Conservation (phyloP, 768 basidiomycete species). For the Ramaria rubella region DNA sequence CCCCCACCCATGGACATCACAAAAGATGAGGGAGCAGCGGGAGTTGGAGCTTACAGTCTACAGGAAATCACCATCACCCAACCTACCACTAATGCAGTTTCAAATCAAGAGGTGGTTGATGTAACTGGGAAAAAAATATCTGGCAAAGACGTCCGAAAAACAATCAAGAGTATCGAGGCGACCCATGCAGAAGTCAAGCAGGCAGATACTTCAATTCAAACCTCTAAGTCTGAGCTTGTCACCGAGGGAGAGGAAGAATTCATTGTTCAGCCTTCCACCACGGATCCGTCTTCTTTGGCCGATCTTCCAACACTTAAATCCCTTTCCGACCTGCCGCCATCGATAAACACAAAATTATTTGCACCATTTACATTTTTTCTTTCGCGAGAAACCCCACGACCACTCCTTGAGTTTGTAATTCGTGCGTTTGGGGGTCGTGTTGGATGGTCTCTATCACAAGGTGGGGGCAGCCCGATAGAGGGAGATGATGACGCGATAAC, state of each 20-base stretch:
- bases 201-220: conserved; percentile 22
- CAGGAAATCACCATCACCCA: conserved; percentile 36
- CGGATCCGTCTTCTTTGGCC: conserved; percentile 37
- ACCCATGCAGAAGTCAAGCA: conserved; percentile 28
- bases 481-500: conserved; percentile 82
- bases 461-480: conserved; percentile 71
- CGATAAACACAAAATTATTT: conserved; percentile 61
- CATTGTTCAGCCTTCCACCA: conserved; percentile 49
- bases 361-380: conserved; percentile 86
- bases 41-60: conserved; percentile 81
- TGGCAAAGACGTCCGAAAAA: conserved; percentile 47
- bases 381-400: conserved; percentile 85
- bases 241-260: conserved; percentile 57
- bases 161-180: conserved; percentile 40
- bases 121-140: conserved; percentile 41
- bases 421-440: conserved; percentile 88
- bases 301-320: conserved; percentile 62
- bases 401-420: conserved; percentile 91
- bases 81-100: conserved; percentile 16
- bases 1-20: conserved; percentile 84
- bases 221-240: conserved; percentile 29
- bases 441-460: conserved; percentile 81
- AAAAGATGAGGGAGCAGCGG: conserved; percentile 81
- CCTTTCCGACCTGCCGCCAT: conserved; percentile 52
- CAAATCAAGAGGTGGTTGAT: conserved; percentile 29